Base-by-base conservation (phyloP, 352 stramenopile genomes). In the Achlya hypogyna region DNA sequence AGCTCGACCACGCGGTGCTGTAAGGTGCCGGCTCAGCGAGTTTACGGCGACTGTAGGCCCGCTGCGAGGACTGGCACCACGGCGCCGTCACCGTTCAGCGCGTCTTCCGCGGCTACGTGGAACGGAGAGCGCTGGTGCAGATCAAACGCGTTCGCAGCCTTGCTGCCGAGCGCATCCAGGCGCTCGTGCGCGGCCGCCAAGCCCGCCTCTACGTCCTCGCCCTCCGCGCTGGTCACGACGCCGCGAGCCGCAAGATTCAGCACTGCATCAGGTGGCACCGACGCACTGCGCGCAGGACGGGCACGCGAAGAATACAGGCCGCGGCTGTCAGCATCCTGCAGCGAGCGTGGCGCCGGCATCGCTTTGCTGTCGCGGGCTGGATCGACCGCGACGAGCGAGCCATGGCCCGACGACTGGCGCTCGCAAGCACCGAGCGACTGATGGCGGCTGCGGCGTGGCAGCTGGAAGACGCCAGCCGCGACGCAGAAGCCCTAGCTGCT, bases 321-420 rank as follows among this genome's bases (percentile, higher is more conserved):
- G 87, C 89, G 9, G 81, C 83, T 27, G 81, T 77, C 8, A 67
- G 28, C 42, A 84, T 74, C 2, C 74, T 89, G 25, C 79, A 90
- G 58, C 74, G 54, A 1, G 74, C 78, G 34, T 89, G 79, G 79
- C 72, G 71, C 14, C 38, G 38, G 1, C n/a, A 45, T 45, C 6
- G 14, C 12, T 3, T n/a, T 9, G 38, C 2, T n/a, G 6, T 29
- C 25, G 5, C 51, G 23, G 4, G 27, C 34, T 3, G 51, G 5
- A 59, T 27, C 51, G 27, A 34, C 8, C 2, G 18, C 5, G 51
- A 28, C 8, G 4, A 59, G 27, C 51, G 18, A 34, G 25, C 18
- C 5, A 59, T 45, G 38, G 51, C n/a, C n/a, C n/a, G n/a, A n/a
- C n/a, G n/a, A n/a, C n/a, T n/a, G n/a, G n/a, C n/a, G n/a, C n/a